phyloP scores from a whole-genome alignment of 495 filamentous ascomycete genomes.

The Hypoxylon perforatum region DNA sequence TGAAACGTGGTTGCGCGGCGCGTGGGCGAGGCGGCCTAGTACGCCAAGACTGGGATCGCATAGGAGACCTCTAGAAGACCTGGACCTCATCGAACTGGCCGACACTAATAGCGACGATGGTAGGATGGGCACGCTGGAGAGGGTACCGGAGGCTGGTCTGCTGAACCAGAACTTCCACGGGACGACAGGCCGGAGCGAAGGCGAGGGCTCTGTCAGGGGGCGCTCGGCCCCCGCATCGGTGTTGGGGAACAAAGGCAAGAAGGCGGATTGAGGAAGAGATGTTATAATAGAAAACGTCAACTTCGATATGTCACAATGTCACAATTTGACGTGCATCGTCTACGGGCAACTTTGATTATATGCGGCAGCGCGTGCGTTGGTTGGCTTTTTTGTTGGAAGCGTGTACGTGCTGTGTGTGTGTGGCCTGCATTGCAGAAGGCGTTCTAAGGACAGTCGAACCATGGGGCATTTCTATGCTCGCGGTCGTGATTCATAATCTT shows the following conservation, averaged over 20 bases:
- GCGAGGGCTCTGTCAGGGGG: conserved; percentile 44
- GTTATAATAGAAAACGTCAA: conserved; percentile 9
- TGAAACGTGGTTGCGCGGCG: conserved; percentile 87
- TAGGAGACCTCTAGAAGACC: conserved; percentile 45
- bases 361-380: conserved; percentile 12
- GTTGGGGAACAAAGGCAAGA: conserved; percentile 45
- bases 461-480: conserved; percentile 9
- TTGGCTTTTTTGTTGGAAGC: background rate
- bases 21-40: conserved; percentile 69
- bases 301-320: background rate
- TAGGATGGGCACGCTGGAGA: conserved; percentile 29
- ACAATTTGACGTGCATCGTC: conserved; percentile 18
- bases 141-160: conserved; percentile 23
- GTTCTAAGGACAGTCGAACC: conserved; percentile 23
- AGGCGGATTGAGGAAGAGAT: conserved; percentile 45
- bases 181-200: conserved; percentile 47
- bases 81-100: conserved; percentile 88
- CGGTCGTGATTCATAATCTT: background rate
- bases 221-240: conserved; percentile 20
- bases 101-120: conserved; percentile 69
- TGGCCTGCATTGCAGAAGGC: conserved; percentile 45
- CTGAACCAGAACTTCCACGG: conserved; percentile 38
- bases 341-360: background rate
- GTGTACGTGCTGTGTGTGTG: conserved; percentile 10
- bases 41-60: conserved; percentile 59